Percentiles rank a stretch among this genome's conserved stretches.
phyloP scores from a whole-genome alignment of 257 asterid species.

The Nyctanthes arbortristis region DNA sequence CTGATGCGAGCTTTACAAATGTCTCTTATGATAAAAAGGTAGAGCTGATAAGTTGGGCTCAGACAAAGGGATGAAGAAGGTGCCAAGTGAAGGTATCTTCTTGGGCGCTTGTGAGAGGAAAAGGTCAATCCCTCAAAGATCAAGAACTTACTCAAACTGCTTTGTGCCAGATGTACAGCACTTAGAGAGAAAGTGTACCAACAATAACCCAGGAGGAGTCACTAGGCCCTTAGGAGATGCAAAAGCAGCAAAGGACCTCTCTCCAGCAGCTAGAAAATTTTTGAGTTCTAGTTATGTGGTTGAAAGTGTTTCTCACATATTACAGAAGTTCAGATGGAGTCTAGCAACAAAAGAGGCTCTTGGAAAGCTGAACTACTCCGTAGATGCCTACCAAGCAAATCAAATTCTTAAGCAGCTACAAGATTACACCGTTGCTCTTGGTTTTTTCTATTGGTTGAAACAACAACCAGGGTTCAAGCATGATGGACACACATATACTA shows the following conservation, averaged over 20 bases:
- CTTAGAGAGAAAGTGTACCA: constrained; percentile 40
- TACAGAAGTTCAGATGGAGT: constrained; percentile 75
- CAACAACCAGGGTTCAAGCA: constrained; percentile 80
- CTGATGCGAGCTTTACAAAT: constrained; percentile 30
- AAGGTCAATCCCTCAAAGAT: constrained; percentile 50
- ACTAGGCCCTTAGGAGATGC: constrained; percentile 41
- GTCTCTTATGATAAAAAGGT: constrained; percentile 29
- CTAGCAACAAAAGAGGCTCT: constrained; percentile 73
- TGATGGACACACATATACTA: constrained; percentile 91
- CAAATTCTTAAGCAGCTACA: constrained; percentile 86
- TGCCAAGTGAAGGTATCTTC: constrained; percentile 34
- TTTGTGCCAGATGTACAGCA: constrained; percentile 35
- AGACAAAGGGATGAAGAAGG: constrained; percentile 33
- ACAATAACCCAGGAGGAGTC: constrained; percentile 44
- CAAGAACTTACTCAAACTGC: constrained; percentile 47
- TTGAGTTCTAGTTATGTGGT: constrained; percentile 42
- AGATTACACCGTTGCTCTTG: constrained; percentile 70
- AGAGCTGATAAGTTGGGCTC: constrained; percentile 42
- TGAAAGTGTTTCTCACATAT: constrained; percentile 54
- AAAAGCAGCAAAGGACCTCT: constrained; percentile 33
- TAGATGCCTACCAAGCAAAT: constrained; percentile 87
- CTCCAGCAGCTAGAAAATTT: constrained; percentile 43
- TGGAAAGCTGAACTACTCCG: constrained; percentile 48
- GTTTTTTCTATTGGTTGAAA: constrained; percentile 88
- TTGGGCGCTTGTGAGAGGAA: constrained; percentile 41